Percentiles rank a stretch among this genome's conserved stretches.
Evolutionary conservation across 2,329 filamentous ascomycete genomes (phyloP).

Genomic region (Talaromyces funiculosus): DNA sequence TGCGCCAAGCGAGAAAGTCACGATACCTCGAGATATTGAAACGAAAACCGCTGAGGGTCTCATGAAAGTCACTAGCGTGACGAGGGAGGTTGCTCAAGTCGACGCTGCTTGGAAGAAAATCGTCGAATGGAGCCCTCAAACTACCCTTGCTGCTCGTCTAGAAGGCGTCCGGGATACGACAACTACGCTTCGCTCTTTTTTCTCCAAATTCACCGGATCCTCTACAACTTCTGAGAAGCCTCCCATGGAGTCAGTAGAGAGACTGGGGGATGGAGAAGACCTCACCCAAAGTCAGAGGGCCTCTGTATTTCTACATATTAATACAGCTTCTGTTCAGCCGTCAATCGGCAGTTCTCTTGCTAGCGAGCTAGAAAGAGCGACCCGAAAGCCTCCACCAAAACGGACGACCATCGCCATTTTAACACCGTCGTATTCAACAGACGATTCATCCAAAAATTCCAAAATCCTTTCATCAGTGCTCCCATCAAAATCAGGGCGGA

Average conservation of each 20-base stretch:
- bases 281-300: slow-evolving; percentile 65
- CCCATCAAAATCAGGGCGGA: slow-evolving; percentile 79
- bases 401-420: slow-evolving; percentile 78
- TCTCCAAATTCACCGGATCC: slow-evolving; percentile 65
- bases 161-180: slow-evolving; percentile 39
- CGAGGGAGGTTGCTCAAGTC: slow-evolving; percentile 83
- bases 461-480: slow-evolving; percentile 89
- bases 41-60: slow-evolving; percentile 77
- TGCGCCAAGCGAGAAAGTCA: slow-evolving; percentile 67
- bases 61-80: slow-evolving; percentile 79
- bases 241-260: slow-evolving; percentile 50
- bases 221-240: slow-evolving; percentile 45
- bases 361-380: slow-evolving; percentile 84
- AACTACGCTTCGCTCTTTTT: slow-evolving; percentile 70
- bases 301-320: slow-evolving; percentile 83
- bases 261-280: slow-evolving; percentile 62
- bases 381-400: slow-evolving; percentile 93
- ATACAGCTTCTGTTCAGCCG: slow-evolving; percentile 74
- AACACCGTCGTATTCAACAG: slow-evolving; percentile 84
- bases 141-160: slow-evolving; percentile 28
- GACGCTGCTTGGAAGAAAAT: slow-evolving; percentile 85
- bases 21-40: slow-evolving; percentile 72
- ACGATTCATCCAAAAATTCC: slow-evolving; percentile 56
- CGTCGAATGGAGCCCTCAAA: slow-evolving; percentile 72
- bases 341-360: slow-evolving; percentile 68